Evolutionary conservation across 805 yeast genomes (phyloP).

Genomic region (Hyphopichia homilentoma): DNA sequence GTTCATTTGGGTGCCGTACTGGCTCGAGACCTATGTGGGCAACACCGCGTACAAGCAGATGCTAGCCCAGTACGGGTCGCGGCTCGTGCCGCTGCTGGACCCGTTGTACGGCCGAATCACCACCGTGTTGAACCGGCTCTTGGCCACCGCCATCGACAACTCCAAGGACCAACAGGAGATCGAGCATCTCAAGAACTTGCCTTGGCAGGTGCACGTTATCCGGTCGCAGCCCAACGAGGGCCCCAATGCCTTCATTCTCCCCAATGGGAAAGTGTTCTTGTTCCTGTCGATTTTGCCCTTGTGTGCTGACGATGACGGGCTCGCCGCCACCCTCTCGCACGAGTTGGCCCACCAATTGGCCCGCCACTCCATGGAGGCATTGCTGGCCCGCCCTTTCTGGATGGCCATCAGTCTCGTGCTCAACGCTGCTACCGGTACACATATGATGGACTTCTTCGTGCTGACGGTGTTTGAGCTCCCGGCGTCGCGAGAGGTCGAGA

Average conservation of each 20-base stretch:
- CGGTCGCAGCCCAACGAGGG: conserved; percentile 53
- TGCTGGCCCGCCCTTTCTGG: conserved; percentile 74
- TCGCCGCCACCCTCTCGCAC: conserved; percentile 93
- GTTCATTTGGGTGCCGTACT: conserved; percentile 66
- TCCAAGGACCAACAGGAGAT: conserved; percentile 29
- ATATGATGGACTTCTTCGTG: conserved; percentile 49
- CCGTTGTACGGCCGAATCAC: conserved; percentile 57
- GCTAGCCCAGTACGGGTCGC: conserved; percentile 46
- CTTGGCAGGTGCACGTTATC: conserved; percentile 78
- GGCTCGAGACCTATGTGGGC: conserved; percentile 63
- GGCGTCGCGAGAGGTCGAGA: conserved; percentile 88
- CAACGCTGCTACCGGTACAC: conserved; percentile 28
- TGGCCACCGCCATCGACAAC: conserved; percentile 50
- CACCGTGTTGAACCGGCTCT: conserved; percentile 60
- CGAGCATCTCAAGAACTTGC: conserved; percentile 33
- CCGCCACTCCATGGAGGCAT: conserved; percentile 81
- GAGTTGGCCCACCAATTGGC: conserved; percentile 95
- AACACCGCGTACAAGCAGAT: conserved; percentile 60
- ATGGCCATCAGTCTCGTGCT: conserved; percentile 51
- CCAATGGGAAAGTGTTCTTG: conserved; percentile 94
- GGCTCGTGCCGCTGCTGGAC: conserved; percentile 58
- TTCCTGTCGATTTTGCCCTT: conserved; percentile 75
- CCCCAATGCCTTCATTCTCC: conserved; percentile 95
- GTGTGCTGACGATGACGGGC: conserved; percentile 78
- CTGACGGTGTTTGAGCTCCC: conserved; percentile 68